These are phyloP conservation scores for Raddia guianensis DNA, from an alignment of 176 grass and related monocot genomes.

Conservation along the genomic window DNA sequence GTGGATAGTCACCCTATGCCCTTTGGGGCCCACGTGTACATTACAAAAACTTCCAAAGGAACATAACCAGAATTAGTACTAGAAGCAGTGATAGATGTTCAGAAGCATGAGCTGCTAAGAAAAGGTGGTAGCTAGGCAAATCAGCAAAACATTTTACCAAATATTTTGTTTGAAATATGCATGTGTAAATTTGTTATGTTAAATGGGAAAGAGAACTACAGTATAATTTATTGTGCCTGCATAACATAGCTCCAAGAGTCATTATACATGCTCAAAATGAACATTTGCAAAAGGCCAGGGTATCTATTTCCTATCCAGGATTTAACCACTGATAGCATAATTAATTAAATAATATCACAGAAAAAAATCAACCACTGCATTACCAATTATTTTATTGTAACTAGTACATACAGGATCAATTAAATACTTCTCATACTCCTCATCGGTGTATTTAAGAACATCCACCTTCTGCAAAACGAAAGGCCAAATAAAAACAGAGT, in stretches of 20 bases:
- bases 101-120: background rate
- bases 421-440: slow-evolving; percentile 98
- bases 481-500: slow-evolving; percentile 39
- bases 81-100: background rate
- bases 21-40: too few relatives aligned
- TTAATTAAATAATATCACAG: background rate
- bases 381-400: slow-evolving; percentile 25
- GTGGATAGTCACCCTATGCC: background rate
- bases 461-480: slow-evolving; percentile 78
- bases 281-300: background rate
- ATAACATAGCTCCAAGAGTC: background rate
- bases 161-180: too few relatives aligned
- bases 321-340: background rate
- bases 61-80: background rate
- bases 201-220: background rate
- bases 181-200: background rate
- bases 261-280: background rate
- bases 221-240: background rate
- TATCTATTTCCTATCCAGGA: background rate
- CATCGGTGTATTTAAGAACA: slow-evolving; percentile 79
- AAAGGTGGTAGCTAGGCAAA: background rate
- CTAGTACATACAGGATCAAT: slow-evolving; percentile 91
- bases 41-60: background rate
- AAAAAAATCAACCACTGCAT: slow-evolving; percentile 18
- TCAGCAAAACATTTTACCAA: slow-evolving; percentile 6